A percentile compares a stretch with the other conserved stretches of the same genome.
Conservation (phyloP, 495 filamentous ascomycete genomes). For the Penicillium odoratum region DNA sequence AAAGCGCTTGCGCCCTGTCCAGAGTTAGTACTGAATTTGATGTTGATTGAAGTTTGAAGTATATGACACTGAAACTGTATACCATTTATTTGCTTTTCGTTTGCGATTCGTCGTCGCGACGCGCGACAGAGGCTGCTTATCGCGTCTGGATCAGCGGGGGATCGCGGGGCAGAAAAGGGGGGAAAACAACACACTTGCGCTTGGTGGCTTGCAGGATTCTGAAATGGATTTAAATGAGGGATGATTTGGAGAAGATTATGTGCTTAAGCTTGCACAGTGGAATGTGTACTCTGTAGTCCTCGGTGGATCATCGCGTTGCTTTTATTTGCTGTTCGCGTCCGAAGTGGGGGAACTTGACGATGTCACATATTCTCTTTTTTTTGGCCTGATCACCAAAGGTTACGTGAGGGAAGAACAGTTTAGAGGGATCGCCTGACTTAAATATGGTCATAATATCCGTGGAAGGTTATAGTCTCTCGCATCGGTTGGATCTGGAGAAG, state of each 20-base stretch:
- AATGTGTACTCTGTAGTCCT: neutral
- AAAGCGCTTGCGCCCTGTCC: neutral
- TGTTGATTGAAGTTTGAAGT: too few relatives aligned
- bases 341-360: conserved; percentile 1
- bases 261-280: neutral
- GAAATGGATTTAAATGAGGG: neutral
- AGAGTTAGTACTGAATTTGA: neutral
- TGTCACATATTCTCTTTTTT: too few relatives aligned
- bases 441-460: too few relatives aligned
- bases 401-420: too few relatives aligned
- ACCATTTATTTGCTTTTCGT: neutral
- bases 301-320: conserved; percentile 1
- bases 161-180: conserved; percentile 16
- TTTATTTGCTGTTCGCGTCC: conserved; percentile 12
- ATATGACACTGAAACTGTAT: neutral
- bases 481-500: too few relatives aligned
- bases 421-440: too few relatives aligned
- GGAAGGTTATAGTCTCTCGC: too few relatives aligned
- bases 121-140: conserved; percentile 17
- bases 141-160: conserved; percentile 10
- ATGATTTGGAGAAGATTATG: neutral
- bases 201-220: neutral
- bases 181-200: neutral
- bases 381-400: too few relatives aligned
- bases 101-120: neutral